A percentile compares a stretch with the other conserved stretches of the same genome.
These are phyloP conservation scores for Kuraishia borneana DNA, from an alignment of 805 yeast species.

Conservation along the genomic window DNA sequence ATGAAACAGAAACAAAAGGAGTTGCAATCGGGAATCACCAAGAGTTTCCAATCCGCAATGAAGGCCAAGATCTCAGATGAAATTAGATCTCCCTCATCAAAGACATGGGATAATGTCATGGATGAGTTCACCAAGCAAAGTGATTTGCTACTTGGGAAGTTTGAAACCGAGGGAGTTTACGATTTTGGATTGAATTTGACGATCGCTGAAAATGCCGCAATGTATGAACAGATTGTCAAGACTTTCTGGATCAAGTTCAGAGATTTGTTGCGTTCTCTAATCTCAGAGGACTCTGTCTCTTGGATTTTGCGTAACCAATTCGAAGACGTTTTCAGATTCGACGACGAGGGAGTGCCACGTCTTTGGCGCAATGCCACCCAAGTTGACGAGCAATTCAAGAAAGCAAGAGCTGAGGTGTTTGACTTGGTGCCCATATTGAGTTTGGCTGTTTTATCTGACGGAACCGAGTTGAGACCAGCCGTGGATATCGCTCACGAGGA, in stretches of 20 bases:
- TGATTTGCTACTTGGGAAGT: constrained; percentile 18
- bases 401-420: constrained; percentile 49
- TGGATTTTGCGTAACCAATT: constrained; percentile 65
- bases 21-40: constrained; percentile 31
- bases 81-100: constrained; percentile 7
- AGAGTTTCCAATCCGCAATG: constrained; percentile 32
- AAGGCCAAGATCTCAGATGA: constrained; percentile 32
- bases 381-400: constrained; percentile 51
- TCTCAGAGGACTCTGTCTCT: constrained; percentile 56
- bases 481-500: constrained; percentile 28
- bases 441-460: constrained; percentile 39
- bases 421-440: constrained; percentile 48
- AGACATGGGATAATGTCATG: constrained; percentile 53
- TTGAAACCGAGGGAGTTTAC: constrained; percentile 14
- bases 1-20: constrained; percentile 25
- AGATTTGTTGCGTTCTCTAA: constrained; percentile 44
- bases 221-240: constrained; percentile 32
- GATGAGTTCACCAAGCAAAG: constrained; percentile 28
- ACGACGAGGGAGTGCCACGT: constrained; percentile 69
- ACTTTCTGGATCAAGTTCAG: constrained; percentile 59
- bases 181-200: constrained; percentile 63
- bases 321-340: constrained; percentile 77
- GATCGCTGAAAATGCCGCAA: constrained; percentile 26
- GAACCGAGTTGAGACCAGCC: constrained; percentile 50
- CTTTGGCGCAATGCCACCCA: constrained; percentile 69